Conservation (phyloP, 148 eudicot species). For the Dianthus caryophyllus region DNA sequence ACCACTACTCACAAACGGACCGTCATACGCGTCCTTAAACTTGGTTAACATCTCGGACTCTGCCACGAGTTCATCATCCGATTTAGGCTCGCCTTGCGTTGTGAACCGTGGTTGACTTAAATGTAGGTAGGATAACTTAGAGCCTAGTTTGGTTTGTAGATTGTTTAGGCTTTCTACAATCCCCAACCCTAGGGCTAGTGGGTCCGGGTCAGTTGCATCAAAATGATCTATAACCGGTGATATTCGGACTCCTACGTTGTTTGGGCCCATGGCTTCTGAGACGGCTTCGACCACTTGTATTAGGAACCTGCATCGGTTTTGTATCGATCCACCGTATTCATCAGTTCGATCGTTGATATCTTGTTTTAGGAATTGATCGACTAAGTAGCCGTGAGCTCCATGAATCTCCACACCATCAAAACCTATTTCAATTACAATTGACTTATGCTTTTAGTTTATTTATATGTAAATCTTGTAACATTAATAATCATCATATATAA, state of each 20-base stretch:
- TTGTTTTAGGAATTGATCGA: slow-evolving; percentile 81
- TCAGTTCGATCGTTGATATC: slow-evolving; percentile 73
- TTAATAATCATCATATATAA: no score
- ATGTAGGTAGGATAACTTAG: slow-evolving; percentile 52
- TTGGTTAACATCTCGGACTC: slow-evolving; percentile 47
- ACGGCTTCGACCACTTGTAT: slow-evolving; percentile 50
- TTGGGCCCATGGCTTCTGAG: slow-evolving; percentile 47
- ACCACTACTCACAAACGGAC: slow-evolving; percentile 68
- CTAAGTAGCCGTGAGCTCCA: slow-evolving; percentile 80
- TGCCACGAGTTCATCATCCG: slow-evolving; percentile 40
- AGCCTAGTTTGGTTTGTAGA: slow-evolving; percentile 36
- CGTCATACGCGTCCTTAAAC: slow-evolving; percentile 45
- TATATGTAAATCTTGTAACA: no score
- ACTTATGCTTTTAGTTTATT: no score
- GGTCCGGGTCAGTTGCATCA: slow-evolving; percentile 68
- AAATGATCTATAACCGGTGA: slow-evolving; percentile 84
- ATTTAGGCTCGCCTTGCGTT: slow-evolving; percentile 34
- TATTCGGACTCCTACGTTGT: slow-evolving; percentile 52
- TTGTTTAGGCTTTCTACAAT: slow-evolving; percentile 56
- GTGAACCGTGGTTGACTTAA: slow-evolving; percentile 73
- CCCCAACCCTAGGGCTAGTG: slow-evolving; percentile 56
- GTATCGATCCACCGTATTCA: slow-evolving; percentile 66
- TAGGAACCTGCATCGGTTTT: slow-evolving; percentile 64
- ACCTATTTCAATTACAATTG: slow-evolving; percentile 49
- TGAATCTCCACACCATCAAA: slow-evolving; percentile 91